Conservation (phyloP, 2,329 filamentous ascomycete species). For the Coleophoma crateriformis region DNA sequence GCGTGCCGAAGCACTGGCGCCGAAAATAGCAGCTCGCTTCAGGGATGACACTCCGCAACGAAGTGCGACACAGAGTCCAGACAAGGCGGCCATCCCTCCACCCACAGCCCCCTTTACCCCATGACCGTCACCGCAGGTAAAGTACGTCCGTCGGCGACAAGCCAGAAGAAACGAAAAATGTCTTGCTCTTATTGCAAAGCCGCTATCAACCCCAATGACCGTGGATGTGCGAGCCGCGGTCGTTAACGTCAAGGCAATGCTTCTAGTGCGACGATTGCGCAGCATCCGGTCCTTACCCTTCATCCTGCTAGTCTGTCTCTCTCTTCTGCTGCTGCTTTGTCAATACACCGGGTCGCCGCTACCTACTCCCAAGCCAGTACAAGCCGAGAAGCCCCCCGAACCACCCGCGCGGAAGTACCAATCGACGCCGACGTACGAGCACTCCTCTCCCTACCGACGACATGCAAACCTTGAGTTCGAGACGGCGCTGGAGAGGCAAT, state of each 20-base stretch:
- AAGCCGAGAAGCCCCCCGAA: not conserved
- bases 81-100: too few species aligned
- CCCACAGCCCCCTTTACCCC: too few species aligned
- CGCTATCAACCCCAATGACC: too few species aligned
- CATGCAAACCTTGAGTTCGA: slow-evolving; percentile 11
- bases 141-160: too few species aligned
- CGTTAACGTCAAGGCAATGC: not conserved
- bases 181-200: too few species aligned
- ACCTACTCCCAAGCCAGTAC: not conserved
- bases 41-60: too few species aligned
- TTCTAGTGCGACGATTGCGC: not conserved
- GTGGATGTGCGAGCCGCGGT: too few species aligned
- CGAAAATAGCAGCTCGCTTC: too few species aligned
- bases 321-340: not conserved
- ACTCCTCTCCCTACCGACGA: slow-evolving; percentile 11
- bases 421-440: slow-evolving; percentile 9
- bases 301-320: not conserved
- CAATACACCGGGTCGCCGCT: not conserved
- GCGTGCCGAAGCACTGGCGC: too few species aligned
- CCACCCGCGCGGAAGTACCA: not conserved
- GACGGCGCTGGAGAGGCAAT: slow-evolving; percentile 7
- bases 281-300: slow-evolving; percentile 1
- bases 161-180: too few species aligned
- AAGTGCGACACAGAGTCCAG: too few species aligned
- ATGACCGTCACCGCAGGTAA: too few species aligned